Evolutionary conservation across 2,329 filamentous ascomycete genomes (phyloP), one percentile per base, ranked within the genome.

Genomic region (Trichoderma brevicompactum): DNA sequence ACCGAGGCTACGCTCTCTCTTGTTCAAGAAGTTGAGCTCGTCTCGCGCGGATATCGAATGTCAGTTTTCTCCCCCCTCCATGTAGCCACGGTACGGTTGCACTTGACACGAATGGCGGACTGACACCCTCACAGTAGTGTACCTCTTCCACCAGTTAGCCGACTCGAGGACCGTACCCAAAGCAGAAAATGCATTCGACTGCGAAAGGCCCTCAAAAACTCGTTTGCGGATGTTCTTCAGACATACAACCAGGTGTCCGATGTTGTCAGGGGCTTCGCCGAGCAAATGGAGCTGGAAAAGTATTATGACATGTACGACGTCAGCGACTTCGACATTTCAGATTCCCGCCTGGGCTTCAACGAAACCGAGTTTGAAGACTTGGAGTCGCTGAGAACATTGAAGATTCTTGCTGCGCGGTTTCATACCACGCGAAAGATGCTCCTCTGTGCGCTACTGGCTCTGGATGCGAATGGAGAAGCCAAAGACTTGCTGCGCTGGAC

Each of bases 11-110:
- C 92, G 2, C 82, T 97, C 64, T 88, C 90, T 43, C 85, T 97
- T 67, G 89, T 97, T 68, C 94, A 97, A 76, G 94, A 97, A 78
- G 93, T 97, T n/a, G 94, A 97, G 79, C 83, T 97, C 38, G 93
- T 97, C 32, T 96, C 94, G 36, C 87, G 94, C 70, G 94, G 94
- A 23, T 97, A 96, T 77, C 85, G 92, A 78, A 83, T 97, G 88
- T 92, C 78, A 76, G 88, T 80, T 43, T 32, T 36, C 15, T 32
- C 2, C 12, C 7, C 4, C 50, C 48, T 28, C 13, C 3, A 48
- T 7, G 32, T n/a, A n/a, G 23, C 40, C 9, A 36, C 40, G 3
- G 40, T 12, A 17, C 48, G 46, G 36, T 19, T 41, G 5, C 19
- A 17, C 5, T 17, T 19, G 1, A 15, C 7, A 23, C 36, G 8